A percentile compares a stretch with the other conserved stretches of the same genome.
Evolutionary conservation across 306 rosid genomes (phyloP).

Genomic region (Astragalus membranaceus): DNA sequence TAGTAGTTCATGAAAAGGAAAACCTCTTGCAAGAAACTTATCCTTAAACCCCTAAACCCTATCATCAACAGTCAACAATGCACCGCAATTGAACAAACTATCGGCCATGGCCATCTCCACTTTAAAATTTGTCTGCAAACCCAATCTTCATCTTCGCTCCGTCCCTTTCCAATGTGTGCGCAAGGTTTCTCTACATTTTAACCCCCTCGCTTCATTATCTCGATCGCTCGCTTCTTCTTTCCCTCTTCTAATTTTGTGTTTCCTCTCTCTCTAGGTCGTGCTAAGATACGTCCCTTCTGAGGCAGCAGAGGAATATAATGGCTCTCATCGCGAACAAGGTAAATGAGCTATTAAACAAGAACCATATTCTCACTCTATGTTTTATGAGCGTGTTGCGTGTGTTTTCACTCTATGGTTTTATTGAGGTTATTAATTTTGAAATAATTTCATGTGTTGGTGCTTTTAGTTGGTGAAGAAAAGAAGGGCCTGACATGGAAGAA

Average conservation of each 20-base stretch:
- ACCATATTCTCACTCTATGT: not conserved
- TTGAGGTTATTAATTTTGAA: constrained; percentile 1
- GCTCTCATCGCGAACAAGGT: constrained; percentile 30
- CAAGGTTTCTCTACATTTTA: constrained; percentile 22
- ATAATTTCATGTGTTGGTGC: not conserved
- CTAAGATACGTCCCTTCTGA: constrained; percentile 35
- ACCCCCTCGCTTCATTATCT: not conserved
- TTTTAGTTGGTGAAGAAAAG: constrained; percentile 24
- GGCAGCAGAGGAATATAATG: constrained; percentile 28
- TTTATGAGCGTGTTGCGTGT: no score
- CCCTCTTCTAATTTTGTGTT: not conserved
- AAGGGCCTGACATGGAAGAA: constrained; percentile 52
- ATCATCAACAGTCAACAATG: not conserved
- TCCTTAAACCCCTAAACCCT: constrained; percentile 29
- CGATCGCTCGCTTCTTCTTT: not conserved
- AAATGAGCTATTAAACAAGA: not conserved
- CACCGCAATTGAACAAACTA: constrained; percentile 6
- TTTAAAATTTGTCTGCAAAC: constrained; percentile 35
- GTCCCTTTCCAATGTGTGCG: constrained; percentile 40
- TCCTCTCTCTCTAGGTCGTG: constrained; percentile 23
- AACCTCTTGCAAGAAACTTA: not conserved
- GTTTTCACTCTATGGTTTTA: not conserved
- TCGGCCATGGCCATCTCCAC: constrained; percentile 44
- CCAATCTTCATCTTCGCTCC: constrained; percentile 33
- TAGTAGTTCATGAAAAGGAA: no score